Base-by-base conservation (phyloP, 1,284 basidiomycete species). In the Boletus sp. region DNA sequence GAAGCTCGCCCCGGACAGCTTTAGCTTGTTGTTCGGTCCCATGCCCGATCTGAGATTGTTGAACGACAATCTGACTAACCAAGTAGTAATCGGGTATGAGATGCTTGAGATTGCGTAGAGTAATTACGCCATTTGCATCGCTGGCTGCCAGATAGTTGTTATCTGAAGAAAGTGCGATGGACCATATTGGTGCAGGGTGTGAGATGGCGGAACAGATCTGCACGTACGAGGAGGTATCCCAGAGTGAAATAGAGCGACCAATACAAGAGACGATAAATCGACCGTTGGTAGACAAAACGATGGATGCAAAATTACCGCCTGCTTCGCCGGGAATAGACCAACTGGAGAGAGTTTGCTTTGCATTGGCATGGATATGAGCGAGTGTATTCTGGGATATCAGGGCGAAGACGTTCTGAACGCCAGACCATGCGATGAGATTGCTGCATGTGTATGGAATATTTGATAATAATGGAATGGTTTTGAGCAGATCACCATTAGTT, bases 211-310 rank as follows among this genome's bases (percentile, higher is more conserved):
- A 44, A 17, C 47, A 6, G 31, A 50, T 37, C 47, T 38, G 58
- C 5, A 31, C 30, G 25, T 35, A 35, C 10, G 58, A 57, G 25
- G 37, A 28, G 35, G 19, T 4, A 27, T 59, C 58, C 52, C 52
- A 59, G 16, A 59, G 21, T 28, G 46, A 59, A 27, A 59, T 49
- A 30, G n/a, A 50, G 47, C 55, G 55, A 21, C 55, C 55, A 38
- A 48, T 16, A 13, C n/a, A 48, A 27, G 55, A 38, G 23, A 35
- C 55, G 19, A 56, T 49, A 35, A 49, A 56, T 49, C 27, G 35
- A 11, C 44, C 43, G 21, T 55, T 55, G 13, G 44, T 47, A 11
- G 44, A 47, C 23, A 47, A 56, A 27, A n/a, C 21, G 16, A 55
- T 28, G 21, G 9, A 49, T 13, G 33, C 55, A 14, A 56, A 56